Conservation (phyloP, 1,139 yeast species). For the Candida sojae region DNA sequence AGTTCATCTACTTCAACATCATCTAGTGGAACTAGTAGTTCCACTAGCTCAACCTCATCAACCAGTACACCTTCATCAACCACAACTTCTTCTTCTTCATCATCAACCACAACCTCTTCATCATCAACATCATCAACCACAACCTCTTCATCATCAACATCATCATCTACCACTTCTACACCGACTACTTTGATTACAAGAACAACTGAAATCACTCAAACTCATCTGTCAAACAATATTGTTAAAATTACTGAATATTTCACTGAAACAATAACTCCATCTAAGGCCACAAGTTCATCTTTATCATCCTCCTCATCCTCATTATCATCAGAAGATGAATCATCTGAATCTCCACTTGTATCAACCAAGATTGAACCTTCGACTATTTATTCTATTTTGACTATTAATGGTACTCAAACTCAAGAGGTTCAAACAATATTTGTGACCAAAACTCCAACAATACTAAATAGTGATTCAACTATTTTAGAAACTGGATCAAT, state of each 20-base stretch:
- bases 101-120: constrained; percentile 1
- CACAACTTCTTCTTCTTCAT: background rate
- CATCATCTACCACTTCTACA: constrained; percentile 2
- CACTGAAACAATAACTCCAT: constrained; percentile 8
- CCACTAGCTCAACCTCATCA: background rate
- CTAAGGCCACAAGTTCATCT: constrained; percentile 20
- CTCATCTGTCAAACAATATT: constrained; percentile 11
- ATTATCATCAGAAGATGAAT: background rate
- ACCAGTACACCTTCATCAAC: background rate
- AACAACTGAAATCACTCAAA: constrained; percentile 16
- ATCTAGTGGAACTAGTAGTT: background rate
- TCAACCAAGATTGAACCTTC: constrained; percentile 12
- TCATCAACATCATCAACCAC: constrained; percentile 3
- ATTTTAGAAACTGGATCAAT: constrained; percentile 3
- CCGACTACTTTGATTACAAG: constrained; percentile 17
- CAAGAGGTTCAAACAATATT: constrained; percentile 21
- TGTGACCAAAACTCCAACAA: constrained; percentile 19
- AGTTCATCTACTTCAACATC: constrained; percentile 8
- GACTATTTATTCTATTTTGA: constrained; percentile 17
- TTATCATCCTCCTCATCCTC: constrained; percentile 14
- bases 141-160: constrained; percentile 4
- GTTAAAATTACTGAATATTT: constrained; percentile 12
- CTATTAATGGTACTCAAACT: constrained; percentile 24
- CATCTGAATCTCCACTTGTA: constrained; percentile 3
- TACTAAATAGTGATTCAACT: constrained; percentile 12